These are phyloP conservation scores for Neopestalotiopsis sp. DNA, from an alignment of 2,329 filamentous ascomycete species.

Conservation along the genomic window DNA sequence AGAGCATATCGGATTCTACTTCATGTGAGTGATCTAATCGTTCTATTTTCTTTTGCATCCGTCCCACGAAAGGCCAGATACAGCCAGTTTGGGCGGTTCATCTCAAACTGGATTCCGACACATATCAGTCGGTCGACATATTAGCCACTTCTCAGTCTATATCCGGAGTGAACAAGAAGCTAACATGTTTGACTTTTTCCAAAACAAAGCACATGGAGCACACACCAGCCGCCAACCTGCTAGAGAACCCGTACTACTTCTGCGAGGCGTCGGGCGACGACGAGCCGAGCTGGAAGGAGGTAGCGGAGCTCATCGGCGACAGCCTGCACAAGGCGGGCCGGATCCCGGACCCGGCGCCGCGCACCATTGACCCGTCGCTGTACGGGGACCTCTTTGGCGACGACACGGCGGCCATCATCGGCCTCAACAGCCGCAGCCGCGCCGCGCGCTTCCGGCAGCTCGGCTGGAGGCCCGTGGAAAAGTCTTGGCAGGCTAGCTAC, in stretches of 20 bases:
- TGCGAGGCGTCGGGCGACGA: slow-evolving; percentile 44
- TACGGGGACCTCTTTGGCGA: slow-evolving; percentile 46
- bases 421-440: slow-evolving; percentile 46
- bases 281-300: slow-evolving; percentile 48
- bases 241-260: slow-evolving; percentile 55
- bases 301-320: slow-evolving; percentile 42
- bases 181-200: background rate
- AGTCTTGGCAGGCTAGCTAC: slow-evolving; percentile 42
- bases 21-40: slow-evolving; percentile 30
- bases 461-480: slow-evolving; percentile 51
- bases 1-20: slow-evolving; percentile 48
- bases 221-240: slow-evolving; percentile 31
- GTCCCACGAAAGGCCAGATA: background rate
- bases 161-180: background rate
- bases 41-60: background rate
- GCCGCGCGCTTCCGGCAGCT: slow-evolving; percentile 48
- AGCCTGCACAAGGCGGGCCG: slow-evolving; percentile 42
- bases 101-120: background rate
- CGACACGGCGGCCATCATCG: slow-evolving; percentile 41
- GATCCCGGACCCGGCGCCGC: slow-evolving; percentile 40
- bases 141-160: background rate
- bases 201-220: slow-evolving; percentile 40
- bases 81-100: too few species aligned
- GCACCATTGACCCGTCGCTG: slow-evolving; percentile 38
- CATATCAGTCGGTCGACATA: background rate